Evolutionary conservation across 345 rosid genomes (phyloP).

Genomic region (Syzygium aromaticum): DNA sequence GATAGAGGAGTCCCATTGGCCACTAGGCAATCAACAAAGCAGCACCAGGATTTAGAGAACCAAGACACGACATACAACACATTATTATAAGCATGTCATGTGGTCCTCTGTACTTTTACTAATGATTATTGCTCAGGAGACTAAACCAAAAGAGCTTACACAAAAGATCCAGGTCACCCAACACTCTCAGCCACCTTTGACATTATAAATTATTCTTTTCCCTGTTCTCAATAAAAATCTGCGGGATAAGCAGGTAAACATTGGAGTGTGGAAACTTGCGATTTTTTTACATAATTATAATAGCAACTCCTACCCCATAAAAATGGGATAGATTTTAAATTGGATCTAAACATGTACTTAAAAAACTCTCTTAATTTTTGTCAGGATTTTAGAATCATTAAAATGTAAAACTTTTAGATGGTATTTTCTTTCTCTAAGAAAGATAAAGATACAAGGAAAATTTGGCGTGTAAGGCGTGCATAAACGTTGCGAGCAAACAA

Average conservation of each 20-base stretch:
- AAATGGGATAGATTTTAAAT: background rate
- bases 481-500: background rate
- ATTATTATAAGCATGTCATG: background rate
- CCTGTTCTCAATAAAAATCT: background rate
- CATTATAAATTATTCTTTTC: background rate
- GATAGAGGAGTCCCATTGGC: background rate
- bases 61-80: background rate
- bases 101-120: background rate
- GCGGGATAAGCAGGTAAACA: background rate
- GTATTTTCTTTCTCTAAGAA: no score
- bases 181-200: background rate
- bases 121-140: background rate
- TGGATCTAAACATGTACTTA: no score
- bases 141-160: background rate
- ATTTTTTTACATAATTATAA: background rate
- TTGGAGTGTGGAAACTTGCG: background rate
- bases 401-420: no score
- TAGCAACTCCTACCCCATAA: background rate
- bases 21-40: background rate
- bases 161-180: background rate
- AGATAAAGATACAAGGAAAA: no score
- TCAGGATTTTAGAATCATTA: no score
- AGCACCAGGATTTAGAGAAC: background rate
- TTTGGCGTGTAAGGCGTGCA: no score
- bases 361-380: no score